Evolutionary conservation across 108 stramenopile species (phyloP), one percentile per base, ranked within the genome.

Genomic region (Nannochloropsis granulata): DNA sequence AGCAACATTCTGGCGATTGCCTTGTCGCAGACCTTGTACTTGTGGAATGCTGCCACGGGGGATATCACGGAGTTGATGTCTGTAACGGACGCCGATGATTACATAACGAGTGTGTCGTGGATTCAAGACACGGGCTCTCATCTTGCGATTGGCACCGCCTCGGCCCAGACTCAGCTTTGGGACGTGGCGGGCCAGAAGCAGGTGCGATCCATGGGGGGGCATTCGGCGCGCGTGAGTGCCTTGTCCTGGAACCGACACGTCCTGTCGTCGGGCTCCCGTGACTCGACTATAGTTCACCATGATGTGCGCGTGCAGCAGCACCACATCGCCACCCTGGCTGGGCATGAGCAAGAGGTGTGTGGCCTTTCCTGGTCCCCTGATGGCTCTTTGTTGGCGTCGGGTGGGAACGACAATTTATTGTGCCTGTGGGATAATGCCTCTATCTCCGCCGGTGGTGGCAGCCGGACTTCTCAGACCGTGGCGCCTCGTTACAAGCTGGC

Each of bases 341-440:
- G 86, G 0, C 89, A 90, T 34, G 56, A 85, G 23, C 88, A 89
- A 45, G 88, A 89, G 83, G 97, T 99, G 23, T 99, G 99, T 86
- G 97, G 97, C 26, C 92, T 99, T 43, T 82, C 93, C 44, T 99
- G 99, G 99, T 93, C 92, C 83, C 94, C 96, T 21, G 97, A 98
- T 84, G 97, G 97, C 10, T 91, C 93, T 44, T 92, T 91, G 25
- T 92, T 99, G 12, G 98, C 97, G 13, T 97, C 96, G 78, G 98
- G 98, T 19, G 97, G 97, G 26, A 99, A 99, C 85, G 98, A 99
- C 80, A 99, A 99, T 87, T 91, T 92, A 56, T 94, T 99, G 23
- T 97, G 97, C 82, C 92, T 99, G 78, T 97, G 97, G 97, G 98
- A 98, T 91, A 94, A 71, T 16, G 56, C 56, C 56, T 71, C 56